These are phyloP conservation scores for Cyclostephanos tholiformis DNA, from an alignment of 108 stramenopile genomes.

Conservation along the genomic window DNA sequence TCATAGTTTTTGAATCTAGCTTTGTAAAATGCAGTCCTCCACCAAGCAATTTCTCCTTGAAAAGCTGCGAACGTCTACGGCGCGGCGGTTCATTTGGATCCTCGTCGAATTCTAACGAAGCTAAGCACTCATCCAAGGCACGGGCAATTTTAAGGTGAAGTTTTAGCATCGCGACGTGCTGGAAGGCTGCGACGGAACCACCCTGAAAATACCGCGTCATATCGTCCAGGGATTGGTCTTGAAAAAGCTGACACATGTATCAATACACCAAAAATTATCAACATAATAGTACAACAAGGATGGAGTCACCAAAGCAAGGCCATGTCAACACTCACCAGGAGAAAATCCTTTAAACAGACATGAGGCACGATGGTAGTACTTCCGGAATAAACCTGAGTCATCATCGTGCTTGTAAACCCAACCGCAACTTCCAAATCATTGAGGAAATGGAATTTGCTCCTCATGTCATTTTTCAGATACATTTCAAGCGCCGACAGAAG, in stretches of 20 bases:
- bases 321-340: conserved; percentile 45
- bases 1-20: conserved; percentile 2
- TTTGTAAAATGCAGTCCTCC: conserved; percentile 39
- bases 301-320: background rate
- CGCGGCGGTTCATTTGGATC: conserved; percentile 31
- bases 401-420: conserved; percentile 80
- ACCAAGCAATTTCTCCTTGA: conserved; percentile 29
- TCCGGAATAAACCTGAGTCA: conserved; percentile 74
- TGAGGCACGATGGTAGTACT: conserved; percentile 88
- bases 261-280: background rate
- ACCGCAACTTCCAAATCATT: conserved; percentile 86
- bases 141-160: conserved; percentile 81
- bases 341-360: conserved; percentile 72
- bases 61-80: conserved; percentile 34
- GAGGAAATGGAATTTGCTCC: conserved; percentile 80
- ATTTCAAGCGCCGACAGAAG: conserved; percentile 57
- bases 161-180: conserved; percentile 82
- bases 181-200: conserved; percentile 83
- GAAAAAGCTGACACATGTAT: conserved; percentile 48
- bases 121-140: conserved; percentile 85
- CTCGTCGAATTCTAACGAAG: conserved; percentile 58
- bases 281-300: background rate
- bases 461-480: conserved; percentile 82
- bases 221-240: conserved; percentile 57
- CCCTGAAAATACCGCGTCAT: conserved; percentile 70